phyloP scores from a whole-genome alignment of 768 basidiomycete species.

The Mycena indigotica region DNA sequence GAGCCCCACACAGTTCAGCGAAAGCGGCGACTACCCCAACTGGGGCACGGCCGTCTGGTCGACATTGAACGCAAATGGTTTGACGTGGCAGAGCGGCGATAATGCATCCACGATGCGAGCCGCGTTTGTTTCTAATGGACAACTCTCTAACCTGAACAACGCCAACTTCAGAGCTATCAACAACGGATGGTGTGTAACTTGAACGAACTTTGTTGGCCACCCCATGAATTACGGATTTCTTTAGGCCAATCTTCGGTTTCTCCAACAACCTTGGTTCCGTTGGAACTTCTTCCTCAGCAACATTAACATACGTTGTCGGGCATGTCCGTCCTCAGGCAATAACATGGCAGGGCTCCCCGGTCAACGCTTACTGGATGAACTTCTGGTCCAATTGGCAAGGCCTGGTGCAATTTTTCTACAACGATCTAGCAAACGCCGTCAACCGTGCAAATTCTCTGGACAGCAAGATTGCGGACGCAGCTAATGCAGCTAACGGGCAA shows the following conservation, averaged over 20 bases:
- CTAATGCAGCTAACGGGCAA: constrained; percentile 27
- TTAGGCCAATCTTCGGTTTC: too few relatives aligned
- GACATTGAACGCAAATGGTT: too few relatives aligned
- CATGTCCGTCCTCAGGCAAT: constrained; percentile 34
- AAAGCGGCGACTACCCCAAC: too few relatives aligned
- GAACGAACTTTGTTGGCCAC: constrained; percentile 40
- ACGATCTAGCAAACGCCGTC: constrained; percentile 33
- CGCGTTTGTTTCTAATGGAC: constrained; percentile 41
- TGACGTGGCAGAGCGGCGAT: too few relatives aligned
- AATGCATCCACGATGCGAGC: constrained; percentile 40
- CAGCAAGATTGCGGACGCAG: constrained; percentile 28
- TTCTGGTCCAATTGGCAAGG: constrained; percentile 19
- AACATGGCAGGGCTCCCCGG: constrained; percentile 31
- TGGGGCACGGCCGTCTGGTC: too few relatives aligned
- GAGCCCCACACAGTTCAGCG: too few relatives aligned
- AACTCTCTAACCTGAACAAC: too few relatives aligned
- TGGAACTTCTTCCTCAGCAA: too few relatives aligned
- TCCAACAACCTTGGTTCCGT: too few relatives aligned
- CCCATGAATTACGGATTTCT: constrained; percentile 39
- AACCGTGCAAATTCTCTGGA: constrained; percentile 34
- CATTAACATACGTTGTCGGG: too few relatives aligned
- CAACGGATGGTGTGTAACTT: constrained; percentile 39
- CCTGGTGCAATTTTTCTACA: constrained; percentile 24
- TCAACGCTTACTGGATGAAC: constrained; percentile 24
- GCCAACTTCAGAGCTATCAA: too few relatives aligned